phyloP scores from a whole-genome alignment of 805 yeast species.

The Tetrapisispora phaffii region DNA sequence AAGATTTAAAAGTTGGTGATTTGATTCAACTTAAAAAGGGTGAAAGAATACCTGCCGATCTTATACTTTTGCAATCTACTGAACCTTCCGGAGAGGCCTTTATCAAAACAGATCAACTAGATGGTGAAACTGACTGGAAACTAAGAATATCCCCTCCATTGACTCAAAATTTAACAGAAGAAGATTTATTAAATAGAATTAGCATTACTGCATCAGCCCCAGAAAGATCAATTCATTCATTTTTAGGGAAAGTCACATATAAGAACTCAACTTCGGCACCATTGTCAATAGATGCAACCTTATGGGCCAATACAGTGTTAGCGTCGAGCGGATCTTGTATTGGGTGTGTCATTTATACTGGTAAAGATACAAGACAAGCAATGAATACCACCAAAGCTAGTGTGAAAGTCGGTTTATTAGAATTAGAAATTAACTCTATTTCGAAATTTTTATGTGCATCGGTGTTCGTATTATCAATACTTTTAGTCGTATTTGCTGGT shows the following conservation, averaged over 20 bases:
- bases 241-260: constrained; percentile 61
- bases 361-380: constrained; percentile 87
- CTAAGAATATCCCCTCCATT: constrained; percentile 65
- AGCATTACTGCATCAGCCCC: constrained; percentile 72
- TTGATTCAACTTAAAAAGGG: constrained; percentile 70
- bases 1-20: constrained; percentile 76
- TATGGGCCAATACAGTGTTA: constrained; percentile 97
- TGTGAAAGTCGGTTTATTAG: constrained; percentile 82
- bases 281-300: constrained; percentile 75
- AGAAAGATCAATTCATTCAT: constrained; percentile 69
- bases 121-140: constrained; percentile 99
- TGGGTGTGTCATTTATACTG: constrained; percentile 85
- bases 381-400: constrained; percentile 84
- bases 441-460: constrained; percentile 83
- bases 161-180: constrained; percentile 54
- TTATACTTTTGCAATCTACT: constrained; percentile 73
- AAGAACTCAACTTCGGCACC: constrained; percentile 50
- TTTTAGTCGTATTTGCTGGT: constrained; percentile 73
- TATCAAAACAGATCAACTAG: constrained; percentile 93
- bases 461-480: constrained; percentile 68
- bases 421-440: constrained; percentile 78
- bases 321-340: constrained; percentile 82
- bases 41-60: constrained; percentile 87
- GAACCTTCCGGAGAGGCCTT: constrained; percentile 81
- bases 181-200: constrained; percentile 40